Evolutionary conservation across 2,329 filamentous ascomycete species (phyloP).

Genomic region (Colletotrichum scovillei): DNA sequence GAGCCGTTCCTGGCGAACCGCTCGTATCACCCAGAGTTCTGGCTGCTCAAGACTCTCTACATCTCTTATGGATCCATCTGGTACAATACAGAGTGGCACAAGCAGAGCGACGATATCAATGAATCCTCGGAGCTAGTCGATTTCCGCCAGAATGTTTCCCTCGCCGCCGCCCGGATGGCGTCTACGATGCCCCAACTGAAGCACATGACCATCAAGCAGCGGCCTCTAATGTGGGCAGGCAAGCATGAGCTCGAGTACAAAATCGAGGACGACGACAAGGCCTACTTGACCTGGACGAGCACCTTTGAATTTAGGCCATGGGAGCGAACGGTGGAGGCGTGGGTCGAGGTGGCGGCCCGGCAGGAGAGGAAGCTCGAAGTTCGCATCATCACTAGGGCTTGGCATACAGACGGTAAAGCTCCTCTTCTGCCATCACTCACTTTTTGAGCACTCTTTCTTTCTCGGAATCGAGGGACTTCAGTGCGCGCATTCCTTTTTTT

Average conservation of each 20-base stretch:
- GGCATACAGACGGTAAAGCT: constrained; percentile 30
- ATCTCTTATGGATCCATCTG: constrained; percentile 38
- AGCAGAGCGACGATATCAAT: constrained; percentile 37
- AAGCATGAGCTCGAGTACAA: constrained; percentile 38
- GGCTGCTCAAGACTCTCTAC: constrained; percentile 32
- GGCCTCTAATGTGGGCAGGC: constrained; percentile 41
- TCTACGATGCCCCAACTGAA: constrained; percentile 39
- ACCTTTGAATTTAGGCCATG: constrained; percentile 39
- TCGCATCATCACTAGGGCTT: background rate
- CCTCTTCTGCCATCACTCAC: constrained; percentile 30
- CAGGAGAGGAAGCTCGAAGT: constrained; percentile 19
- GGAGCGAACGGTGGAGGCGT: constrained; percentile 39
- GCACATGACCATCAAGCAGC: constrained; percentile 36
- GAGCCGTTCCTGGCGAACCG: constrained; percentile 25
- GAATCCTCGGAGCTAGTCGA: constrained; percentile 34
- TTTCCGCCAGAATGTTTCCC: constrained; percentile 39
- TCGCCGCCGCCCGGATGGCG: constrained; percentile 38
- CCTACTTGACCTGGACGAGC: constrained; percentile 36
- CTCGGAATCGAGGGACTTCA: no score
- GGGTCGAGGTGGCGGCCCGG: constrained; percentile 37
- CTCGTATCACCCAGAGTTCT: constrained; percentile 21
- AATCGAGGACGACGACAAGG: constrained; percentile 11
- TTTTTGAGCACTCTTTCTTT: constrained; percentile 3
- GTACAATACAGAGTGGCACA: constrained; percentile 38
- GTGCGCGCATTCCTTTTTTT: no score